A percentile compares a stretch with the other conserved stretches of the same genome.
These are phyloP conservation scores for Evansstolkia leycettana DNA, from an alignment of 495 filamentous ascomycete genomes.

Conservation along the genomic window DNA sequence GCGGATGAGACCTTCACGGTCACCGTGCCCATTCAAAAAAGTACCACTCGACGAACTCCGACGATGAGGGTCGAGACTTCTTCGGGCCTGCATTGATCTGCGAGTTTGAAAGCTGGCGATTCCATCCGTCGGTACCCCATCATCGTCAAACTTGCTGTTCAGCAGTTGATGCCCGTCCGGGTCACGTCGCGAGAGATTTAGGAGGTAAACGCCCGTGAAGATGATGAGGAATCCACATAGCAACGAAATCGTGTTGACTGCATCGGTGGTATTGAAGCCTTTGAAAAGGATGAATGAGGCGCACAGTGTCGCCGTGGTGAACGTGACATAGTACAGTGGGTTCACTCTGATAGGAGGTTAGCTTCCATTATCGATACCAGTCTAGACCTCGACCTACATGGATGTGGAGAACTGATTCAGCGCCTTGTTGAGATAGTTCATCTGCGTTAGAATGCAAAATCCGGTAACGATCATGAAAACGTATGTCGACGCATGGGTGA, in stretches of 20 bases:
- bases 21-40: constrained; percentile 35
- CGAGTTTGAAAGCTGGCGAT: constrained; percentile 81
- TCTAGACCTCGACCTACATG: constrained; percentile 49
- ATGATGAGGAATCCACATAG: constrained; percentile 92
- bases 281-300: constrained; percentile 96
- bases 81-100: constrained; percentile 79
- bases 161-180: constrained; percentile 64
- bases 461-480: constrained; percentile 87
- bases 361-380: background rate
- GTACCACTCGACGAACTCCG: constrained; percentile 46
- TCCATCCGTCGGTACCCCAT: constrained; percentile 81
- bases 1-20: constrained; percentile 71
- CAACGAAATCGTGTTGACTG: constrained; percentile 86
- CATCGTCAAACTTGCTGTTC: constrained; percentile 48
- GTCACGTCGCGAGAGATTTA: constrained; percentile 86
- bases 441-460: constrained; percentile 93
- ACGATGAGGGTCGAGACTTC: constrained; percentile 47
- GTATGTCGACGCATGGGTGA: constrained; percentile 85
- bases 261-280: constrained; percentile 92
- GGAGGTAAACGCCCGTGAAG: constrained; percentile 91
- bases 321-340: constrained; percentile 98
- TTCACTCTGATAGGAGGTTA: constrained; percentile 62
- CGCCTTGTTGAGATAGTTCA: constrained; percentile 99
- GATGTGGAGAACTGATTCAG: constrained; percentile 93
- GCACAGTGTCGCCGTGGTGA: constrained; percentile 87